Evolutionary conservation across 129 eudicot genomes (phyloP).

Genomic region (Arctium lappa): DNA sequence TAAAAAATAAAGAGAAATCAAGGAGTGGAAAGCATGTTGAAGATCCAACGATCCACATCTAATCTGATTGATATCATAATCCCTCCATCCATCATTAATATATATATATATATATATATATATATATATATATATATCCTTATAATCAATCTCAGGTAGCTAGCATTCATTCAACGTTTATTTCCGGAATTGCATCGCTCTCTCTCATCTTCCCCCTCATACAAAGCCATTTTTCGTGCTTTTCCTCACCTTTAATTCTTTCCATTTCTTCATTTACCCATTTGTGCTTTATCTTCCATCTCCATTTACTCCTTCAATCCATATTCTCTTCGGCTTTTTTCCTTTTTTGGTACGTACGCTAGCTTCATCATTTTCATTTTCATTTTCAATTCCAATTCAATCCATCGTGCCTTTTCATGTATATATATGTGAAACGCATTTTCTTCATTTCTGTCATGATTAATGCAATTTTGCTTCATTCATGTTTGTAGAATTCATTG

Average conservation of each 20-base stretch:
- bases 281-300: neutral
- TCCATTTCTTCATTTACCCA: slow-evolving; percentile 9
- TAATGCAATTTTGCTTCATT: neutral
- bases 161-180: slow-evolving; percentile 1
- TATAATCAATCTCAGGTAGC: no score
- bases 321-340: neutral
- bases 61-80: neutral
- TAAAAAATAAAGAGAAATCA: neutral
- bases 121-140: no score
- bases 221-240: slow-evolving; percentile 14
- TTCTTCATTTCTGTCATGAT: neutral
- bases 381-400: no score
- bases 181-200: slow-evolving; percentile 24
- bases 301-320: slow-evolving; percentile 9
- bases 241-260: slow-evolving; percentile 12
- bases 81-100: slow-evolving; percentile 18
- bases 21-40: slow-evolving; percentile 10
- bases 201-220: slow-evolving; percentile 14
- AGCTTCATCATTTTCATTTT: no score
- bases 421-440: neutral
- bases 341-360: neutral
- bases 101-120: no score
- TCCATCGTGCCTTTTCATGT: no score
- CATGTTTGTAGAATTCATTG: neutral
- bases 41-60: slow-evolving; percentile 25